These are phyloP conservation scores for Naganishia liquefaciens DNA, from an alignment of 1,284 basidiomycete genomes.

Conservation along the genomic window DNA sequence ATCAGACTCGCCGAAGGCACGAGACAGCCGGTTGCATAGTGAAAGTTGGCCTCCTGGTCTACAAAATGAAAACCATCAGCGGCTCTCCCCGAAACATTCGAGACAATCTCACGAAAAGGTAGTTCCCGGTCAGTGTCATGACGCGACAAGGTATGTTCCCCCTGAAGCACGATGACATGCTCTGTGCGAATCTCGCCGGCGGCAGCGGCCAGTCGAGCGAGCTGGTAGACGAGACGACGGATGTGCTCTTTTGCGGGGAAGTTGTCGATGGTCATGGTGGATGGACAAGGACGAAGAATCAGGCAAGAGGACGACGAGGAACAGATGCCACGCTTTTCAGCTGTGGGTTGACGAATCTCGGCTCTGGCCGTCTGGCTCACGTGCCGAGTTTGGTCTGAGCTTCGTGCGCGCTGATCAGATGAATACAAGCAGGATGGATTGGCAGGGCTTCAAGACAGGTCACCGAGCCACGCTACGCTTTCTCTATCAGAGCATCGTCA, in stretches of 20 bases:
- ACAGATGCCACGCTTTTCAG: neutral
- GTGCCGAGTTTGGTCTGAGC: neutral
- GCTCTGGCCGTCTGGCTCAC: too few species aligned
- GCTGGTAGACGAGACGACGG: conserved; percentile 15
- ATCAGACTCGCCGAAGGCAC: conserved; percentile 70
- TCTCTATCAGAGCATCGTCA: too few species aligned
- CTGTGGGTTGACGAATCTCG: neutral
- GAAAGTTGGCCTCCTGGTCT: conserved; percentile 77
- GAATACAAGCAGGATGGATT: too few species aligned
- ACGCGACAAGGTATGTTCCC: conserved; percentile 61
- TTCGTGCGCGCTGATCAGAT: neutral
- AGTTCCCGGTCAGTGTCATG: conserved; percentile 88
- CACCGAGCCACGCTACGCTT: too few species aligned
- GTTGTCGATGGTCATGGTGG: conserved; percentile 5
- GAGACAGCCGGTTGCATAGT: conserved; percentile 76
- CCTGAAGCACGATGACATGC: conserved; percentile 53
- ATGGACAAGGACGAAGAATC: neutral
- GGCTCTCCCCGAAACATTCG: neutral
- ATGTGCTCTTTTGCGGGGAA: conserved; percentile 25
- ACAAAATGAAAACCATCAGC: neutral
- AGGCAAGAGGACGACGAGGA: neutral
- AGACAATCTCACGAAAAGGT: conserved; percentile 61
- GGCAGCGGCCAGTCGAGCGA: neutral
- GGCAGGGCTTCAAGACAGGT: too few species aligned
- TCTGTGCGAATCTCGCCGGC: neutral